Percentiles rank a stretch among this genome's conserved stretches.
Conservation (phyloP, 306 rosid species). For the Nissolia schottii region DNA sequence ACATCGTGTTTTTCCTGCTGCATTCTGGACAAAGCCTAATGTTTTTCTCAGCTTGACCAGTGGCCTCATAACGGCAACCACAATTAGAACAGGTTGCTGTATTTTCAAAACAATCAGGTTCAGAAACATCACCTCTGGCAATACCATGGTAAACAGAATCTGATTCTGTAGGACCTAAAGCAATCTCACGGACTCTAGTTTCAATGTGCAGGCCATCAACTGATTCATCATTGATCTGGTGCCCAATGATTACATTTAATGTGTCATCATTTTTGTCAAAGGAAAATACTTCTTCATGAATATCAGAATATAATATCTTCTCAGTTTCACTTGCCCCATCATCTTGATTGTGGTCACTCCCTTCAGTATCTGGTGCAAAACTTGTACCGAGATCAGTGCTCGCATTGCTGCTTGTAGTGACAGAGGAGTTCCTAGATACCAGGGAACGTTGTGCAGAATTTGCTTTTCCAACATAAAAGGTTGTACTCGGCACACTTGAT, state of each 20-base stretch:
- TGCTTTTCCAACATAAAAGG: conserved; percentile 65
- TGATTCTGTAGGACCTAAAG: conserved; percentile 25
- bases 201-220: conserved; percentile 24
- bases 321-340: conserved; percentile 53
- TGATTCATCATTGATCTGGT: conserved; percentile 31
- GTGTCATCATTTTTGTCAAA: conserved; percentile 73
- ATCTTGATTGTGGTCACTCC: conserved; percentile 62
- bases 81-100: conserved; percentile 52
- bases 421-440: conserved; percentile 73
- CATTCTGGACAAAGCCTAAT: conserved; percentile 55
- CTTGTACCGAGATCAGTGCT: conserved; percentile 57
- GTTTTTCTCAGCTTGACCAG: conserved; percentile 33
- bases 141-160: conserved; percentile 28
- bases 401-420: conserved; percentile 74
- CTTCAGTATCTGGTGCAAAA: conserved; percentile 55
- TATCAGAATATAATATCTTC: conserved; percentile 46
- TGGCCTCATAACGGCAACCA: conserved; percentile 39
- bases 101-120: conserved; percentile 35
- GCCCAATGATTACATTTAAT: conserved; percentile 35
- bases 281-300: conserved; percentile 61
- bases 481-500: conserved; percentile 83
- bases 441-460: conserved; percentile 59
- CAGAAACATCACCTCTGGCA: conserved; percentile 36
- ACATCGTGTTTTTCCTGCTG: conserved; percentile 37
- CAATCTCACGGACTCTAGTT: conserved; percentile 26